Base-by-base conservation (phyloP, 2,329 filamentous ascomycete species). In the Cercospora beticola region DNA sequence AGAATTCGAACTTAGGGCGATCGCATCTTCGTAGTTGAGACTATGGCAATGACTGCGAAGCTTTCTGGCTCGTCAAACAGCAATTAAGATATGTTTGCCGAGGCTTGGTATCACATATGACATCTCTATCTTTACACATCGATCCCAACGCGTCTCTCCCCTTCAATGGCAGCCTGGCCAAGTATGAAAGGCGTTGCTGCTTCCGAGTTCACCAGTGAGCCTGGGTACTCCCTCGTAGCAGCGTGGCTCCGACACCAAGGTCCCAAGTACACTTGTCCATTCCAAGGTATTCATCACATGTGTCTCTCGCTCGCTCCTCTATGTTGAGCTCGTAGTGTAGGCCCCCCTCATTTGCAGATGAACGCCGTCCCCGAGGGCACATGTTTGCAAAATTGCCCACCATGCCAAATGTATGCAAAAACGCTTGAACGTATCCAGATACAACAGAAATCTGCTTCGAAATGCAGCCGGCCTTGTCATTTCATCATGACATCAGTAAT, bases 391-490 rank as follows among this genome's bases (percentile, higher is more conserved):
- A 36, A 23, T 31, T 57, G 49, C 14, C 23, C 49, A 21, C 31
- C 33, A 49, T 30, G 52, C 62, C 23, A 26, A 57, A n/a, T 58
- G 49, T 65, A 68, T 65, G 66, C 66, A 68, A 65, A 68, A 62
- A 61, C 66, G 66, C 66, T 68, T 60, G 66, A 65, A 68, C 66
- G 66, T 65, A 68, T 68, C 57, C 66, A 68, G 62, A 65, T 26
- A 40, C 18, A n/a, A 64, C 26, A 33, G 54, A 23, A 64, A 36
- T 40, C 61, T 65, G 64, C 57, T 49, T 46, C 28, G 18, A 58
- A 59, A 52, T 43, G 28, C 52, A 66, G 58, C 40, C 43, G 56
- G 60, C 60, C 46, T 65, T 43, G 40, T 65, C 56, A 54, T 26
- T 52, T 23, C 14, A 26, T 59, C 56, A 59, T 59, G 56, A 59